Evolutionary conservation across 2,329 filamentous ascomycete species (phyloP), one percentile per base, ranked within the genome.

Genomic region (Botryotinia globosa): DNA sequence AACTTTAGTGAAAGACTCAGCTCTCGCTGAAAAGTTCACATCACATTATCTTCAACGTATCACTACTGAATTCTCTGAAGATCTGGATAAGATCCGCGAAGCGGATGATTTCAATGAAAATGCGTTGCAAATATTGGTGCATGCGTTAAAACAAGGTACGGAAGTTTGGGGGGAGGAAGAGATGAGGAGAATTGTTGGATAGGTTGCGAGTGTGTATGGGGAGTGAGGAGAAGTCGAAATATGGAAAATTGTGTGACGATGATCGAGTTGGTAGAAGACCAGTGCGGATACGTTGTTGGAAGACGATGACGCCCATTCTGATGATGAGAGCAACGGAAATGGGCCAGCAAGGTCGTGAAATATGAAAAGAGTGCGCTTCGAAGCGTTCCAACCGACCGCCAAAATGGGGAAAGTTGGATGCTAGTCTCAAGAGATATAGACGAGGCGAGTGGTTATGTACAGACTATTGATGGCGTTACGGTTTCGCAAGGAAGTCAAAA

Each of bases 81-180:
- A 94, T 80, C 85, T 94, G 54, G 89, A 93, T 82, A 89, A 89
- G 80, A 84, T 94, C 74, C 88, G 92, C 75, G 80, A 81, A 56
- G 90, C 92, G 16, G 87, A 89, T 77, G 92, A 94, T 81, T 94
- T 94, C 82, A 90, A 88, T 79, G 84, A 84, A 73, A 88, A 89
- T 69, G 87, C 87, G 5, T 85, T 93, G 44, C 84, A 86, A 8
- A 86, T 93, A 79, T 85, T 94, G 59, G 85, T 94, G 48, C 84
- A 87, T 77, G 90, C 91, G 5, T 81, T 94, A 76, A 87, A 88
- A 82, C 91, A 94, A 78, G 92, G 92, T 0, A 87, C 87, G 6
- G 83, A 82, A 9, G 86, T 90, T 74, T 93, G 92, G 79, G 84
- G 85, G 18, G 77, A 79, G n/a, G 86, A 85, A 69, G 87, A 89